A percentile compares a stretch with the other conserved stretches of the same genome.
phyloP scores from a whole-genome alignment of 306 rosid genomes.

The Citrullus mucosospermus region DNA sequence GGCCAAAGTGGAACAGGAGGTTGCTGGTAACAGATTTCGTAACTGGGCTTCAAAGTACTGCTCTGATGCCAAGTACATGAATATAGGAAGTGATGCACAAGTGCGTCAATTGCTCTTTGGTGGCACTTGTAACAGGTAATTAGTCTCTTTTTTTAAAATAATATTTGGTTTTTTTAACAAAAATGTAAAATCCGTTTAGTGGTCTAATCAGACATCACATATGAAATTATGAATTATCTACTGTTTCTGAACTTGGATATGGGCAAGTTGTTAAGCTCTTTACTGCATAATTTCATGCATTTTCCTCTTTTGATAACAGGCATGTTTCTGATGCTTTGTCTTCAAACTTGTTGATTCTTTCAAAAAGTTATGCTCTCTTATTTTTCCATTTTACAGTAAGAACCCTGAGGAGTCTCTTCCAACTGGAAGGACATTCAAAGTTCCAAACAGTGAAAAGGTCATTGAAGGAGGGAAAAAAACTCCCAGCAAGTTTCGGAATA shows the following conservation, averaged over 20 bases:
- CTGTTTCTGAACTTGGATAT: neutral
- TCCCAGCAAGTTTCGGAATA: constrained; percentile 50
- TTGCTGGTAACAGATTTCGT: constrained; percentile 71
- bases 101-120: constrained; percentile 85
- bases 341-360: neutral
- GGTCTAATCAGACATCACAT: neutral
- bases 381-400: constrained; percentile 45
- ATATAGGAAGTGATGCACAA: constrained; percentile 88
- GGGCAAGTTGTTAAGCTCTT: neutral
- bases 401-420: constrained; percentile 44
- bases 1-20: constrained; percentile 71
- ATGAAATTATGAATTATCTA: neutral
- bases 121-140: constrained; percentile 66
- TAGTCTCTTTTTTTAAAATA: neutral
- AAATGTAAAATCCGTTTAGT: neutral
- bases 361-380: constrained; percentile 6
- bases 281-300: neutral
- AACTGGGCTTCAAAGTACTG: constrained; percentile 82
- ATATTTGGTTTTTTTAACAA: neutral
- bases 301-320: neutral
- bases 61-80: constrained; percentile 81
- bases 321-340: neutral
- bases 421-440: constrained; percentile 41
- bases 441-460: constrained; percentile 62
- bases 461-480: constrained; percentile 70